Percentiles rank a stretch among this genome's conserved stretches.
Conservation (phyloP, 805 yeast species). For the Brettanomyces bruxellensis region DNA sequence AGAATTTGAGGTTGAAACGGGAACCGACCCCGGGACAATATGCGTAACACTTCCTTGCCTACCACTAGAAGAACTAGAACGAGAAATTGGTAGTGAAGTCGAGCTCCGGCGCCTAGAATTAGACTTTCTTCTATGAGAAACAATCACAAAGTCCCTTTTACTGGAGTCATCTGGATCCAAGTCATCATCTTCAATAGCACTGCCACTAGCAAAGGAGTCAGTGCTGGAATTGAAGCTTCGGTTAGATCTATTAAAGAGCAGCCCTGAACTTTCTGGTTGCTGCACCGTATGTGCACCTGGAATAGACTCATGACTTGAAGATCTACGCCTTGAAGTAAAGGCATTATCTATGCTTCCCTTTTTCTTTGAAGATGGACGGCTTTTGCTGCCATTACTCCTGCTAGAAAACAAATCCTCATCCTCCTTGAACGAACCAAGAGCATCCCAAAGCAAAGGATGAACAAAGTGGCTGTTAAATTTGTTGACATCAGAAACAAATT, state of each 20-base stretch:
- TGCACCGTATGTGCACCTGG: too few relatives aligned
- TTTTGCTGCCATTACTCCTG: not conserved
- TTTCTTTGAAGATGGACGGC: too few relatives aligned
- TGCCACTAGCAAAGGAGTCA: slow-evolving; percentile 4
- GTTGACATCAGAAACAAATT: slow-evolving; percentile 27
- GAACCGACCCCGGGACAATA: slow-evolving; percentile 1
- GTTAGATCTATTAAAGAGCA: not conserved
- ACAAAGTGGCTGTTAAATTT: slow-evolving; percentile 34
- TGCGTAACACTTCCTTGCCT: slow-evolving; percentile 5
- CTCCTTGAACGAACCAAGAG: slow-evolving; percentile 16
- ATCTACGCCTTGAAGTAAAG: too few relatives aligned
- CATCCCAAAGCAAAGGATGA: slow-evolving; percentile 22
- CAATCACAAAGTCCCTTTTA: slow-evolving; percentile 23
- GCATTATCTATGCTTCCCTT: too few relatives aligned
- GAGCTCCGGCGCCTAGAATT: slow-evolving; percentile 11
- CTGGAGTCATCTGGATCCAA: slow-evolving; percentile 16
- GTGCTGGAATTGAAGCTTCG: not conserved
- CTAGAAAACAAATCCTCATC: slow-evolving; percentile 5
- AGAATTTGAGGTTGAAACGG: not conserved
- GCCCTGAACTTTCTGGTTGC: not conserved
- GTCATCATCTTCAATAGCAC: slow-evolving; percentile 18
- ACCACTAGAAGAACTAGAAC: slow-evolving; percentile 2
- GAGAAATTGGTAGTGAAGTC: not conserved
- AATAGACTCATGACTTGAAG: too few relatives aligned
- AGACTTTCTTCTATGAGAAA: slow-evolving; percentile 22